Conservation (phyloP, 1,139 yeast genomes). For the Suhomyces choctaworum region DNA sequence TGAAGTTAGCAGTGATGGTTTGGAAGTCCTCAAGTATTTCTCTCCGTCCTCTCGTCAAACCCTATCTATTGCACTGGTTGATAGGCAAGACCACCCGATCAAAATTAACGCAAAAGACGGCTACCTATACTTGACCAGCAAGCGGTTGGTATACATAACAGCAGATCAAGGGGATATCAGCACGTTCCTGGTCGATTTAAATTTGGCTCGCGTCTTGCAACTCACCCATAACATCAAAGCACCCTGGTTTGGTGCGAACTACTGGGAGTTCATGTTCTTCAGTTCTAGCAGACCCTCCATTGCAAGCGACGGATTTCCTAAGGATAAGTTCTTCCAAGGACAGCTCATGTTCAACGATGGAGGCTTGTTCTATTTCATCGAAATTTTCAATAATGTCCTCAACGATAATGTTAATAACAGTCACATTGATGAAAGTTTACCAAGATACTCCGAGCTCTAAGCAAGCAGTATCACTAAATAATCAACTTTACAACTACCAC, state of each 20-base stretch:
- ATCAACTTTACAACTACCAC: too few relatives aligned
- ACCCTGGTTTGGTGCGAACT: slow-evolving; percentile 59
- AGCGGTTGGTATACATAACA: slow-evolving; percentile 38
- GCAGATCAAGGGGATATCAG: slow-evolving; percentile 40
- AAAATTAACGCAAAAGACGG: slow-evolving; percentile 36
- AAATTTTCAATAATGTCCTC: slow-evolving; percentile 27
- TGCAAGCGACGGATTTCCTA: slow-evolving; percentile 48
- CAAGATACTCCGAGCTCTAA: slow-evolving; percentile 30
- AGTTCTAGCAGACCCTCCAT: slow-evolving; percentile 28
- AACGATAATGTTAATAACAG: slow-evolving; percentile 20
- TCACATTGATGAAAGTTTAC: slow-evolving; percentile 48
- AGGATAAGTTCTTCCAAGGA: slow-evolving; percentile 40
- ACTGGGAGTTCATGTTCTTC: slow-evolving; percentile 46
- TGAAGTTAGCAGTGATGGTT: slow-evolving; percentile 15
- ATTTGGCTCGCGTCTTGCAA: slow-evolving; percentile 18
- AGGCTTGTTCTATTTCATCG: slow-evolving; percentile 41
- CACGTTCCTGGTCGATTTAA: slow-evolving; percentile 36
- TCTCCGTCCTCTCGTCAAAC: slow-evolving; percentile 25
- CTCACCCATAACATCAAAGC: slow-evolving; percentile 42
- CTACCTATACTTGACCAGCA: slow-evolving; percentile 36
- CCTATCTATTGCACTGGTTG: slow-evolving; percentile 16
- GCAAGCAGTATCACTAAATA: too few relatives aligned
- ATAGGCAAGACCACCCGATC: slow-evolving; percentile 16
- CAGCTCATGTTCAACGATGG: slow-evolving; percentile 47
- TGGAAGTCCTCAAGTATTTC: slow-evolving; percentile 17